Base-by-base conservation (phyloP, 139 green algal genomes). In the Desmodesmus armatus region DNA sequence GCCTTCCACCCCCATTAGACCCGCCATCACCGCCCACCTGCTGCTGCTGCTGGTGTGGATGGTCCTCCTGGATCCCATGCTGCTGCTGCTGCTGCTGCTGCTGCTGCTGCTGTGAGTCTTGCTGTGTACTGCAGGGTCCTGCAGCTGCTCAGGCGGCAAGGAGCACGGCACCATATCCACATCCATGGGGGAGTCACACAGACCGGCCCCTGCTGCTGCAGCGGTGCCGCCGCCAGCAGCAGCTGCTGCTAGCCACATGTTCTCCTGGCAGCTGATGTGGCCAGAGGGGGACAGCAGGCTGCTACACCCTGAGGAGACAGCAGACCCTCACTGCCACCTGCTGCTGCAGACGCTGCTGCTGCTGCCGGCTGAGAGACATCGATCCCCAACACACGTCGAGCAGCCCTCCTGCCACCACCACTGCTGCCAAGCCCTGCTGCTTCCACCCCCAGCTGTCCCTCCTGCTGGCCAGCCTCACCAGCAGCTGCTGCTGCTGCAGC, bases 91-190 rank as follows among this genome's bases (percentile, higher is more conserved):
- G 62, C 31, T 58, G 65, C 39, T 43, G 66, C 55, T 60, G 72
- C 72, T 53, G 9, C 77, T 71, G 41, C 13, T 84, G 60, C 35
- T 77, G 25, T 37, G 21, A 27, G 29, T 67, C 73, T 55, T 53
- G 73, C 47, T 19, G 5, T 44, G 44, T 33, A n/a, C n/a, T n/a
- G n/a, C n/a, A n/a, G n/a, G n/a, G n/a, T 15, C 71, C 47, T 29
- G 41, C 71, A 49, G 40, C 27, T 33, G 29, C n/a, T 80, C 73
- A 9, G 29, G 25, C 5, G 74, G 74, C 33, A 81, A 21, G 35
- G 74, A 81, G 17, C 31, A 47, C 9, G 74, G 74, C 35, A 81
- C 74, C 74, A 81, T 81, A 31, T 81, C 74, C 35, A 67, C 25
- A 17, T 81, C 74, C 39, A 25, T 9, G 13, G 67, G 35, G 43